Base-by-base conservation (phyloP, 2,329 filamentous ascomycete genomes). In the Didymellaceae sp. region DNA sequence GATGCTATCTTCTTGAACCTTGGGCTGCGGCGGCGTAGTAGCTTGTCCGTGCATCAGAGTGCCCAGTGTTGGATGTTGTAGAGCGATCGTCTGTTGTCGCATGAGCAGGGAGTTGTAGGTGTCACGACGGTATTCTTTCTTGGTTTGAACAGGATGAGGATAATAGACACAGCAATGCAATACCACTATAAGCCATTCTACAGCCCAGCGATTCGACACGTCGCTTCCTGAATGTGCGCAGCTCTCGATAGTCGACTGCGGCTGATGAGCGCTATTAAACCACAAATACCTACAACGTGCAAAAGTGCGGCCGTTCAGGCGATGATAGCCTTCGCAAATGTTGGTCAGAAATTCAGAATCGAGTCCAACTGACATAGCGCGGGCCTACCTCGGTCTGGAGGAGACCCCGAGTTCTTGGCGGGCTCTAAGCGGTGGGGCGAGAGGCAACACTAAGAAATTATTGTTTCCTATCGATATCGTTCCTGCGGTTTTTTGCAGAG, bases 401-500 rank as follows among this genome's bases (percentile, higher is more conserved):
- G 4, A 21, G 47, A 24, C 41, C 37, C 39, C 32, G 33, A 43
- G 13, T 31, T n/a, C 33, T 38, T 45, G 33, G 42, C 37, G 37
- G 14, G 11, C 24, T 11, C 18, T 48, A 48, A 42, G 39, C 39
- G 39, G 45, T 48, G 42, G 37, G 42, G 47, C 43, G 47, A 22
- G 13, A 32, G 18, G 42, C 35, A 35, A 41, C 48, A 52, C 48
- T 45, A 22, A 30, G 14, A 37, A 52, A 35, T 41, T 45, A 43
- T 26, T 32, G 28, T 45, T 22, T 17, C 33, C 55, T 55, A 56
- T 56, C 56, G 48, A 58, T 53, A 55, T 41, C 39, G 41, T 45
- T 55, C 49, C 45, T 50, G 33, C 34, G 44, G 51, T 57, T 49
- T 52, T 57, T 54, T 53, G 55, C 55, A 54, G 52, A 57, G 46